Evolutionary conservation across 345 rosid genomes (phyloP).

Genomic region (Pugionium dolabratum): DNA sequence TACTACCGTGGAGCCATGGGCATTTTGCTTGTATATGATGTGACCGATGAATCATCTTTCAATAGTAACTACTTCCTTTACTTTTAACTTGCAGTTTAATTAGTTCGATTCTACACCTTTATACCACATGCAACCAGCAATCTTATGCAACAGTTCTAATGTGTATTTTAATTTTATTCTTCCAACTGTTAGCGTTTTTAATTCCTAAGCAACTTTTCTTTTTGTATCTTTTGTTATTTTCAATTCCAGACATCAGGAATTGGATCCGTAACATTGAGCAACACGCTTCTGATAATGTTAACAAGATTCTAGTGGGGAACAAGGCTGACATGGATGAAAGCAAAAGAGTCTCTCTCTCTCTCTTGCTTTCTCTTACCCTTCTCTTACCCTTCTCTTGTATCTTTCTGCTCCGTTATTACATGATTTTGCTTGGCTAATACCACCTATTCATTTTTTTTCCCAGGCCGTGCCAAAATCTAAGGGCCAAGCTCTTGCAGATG

Average conservation of each 20-base stretch:
- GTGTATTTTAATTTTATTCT: background rate
- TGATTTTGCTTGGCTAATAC: conserved; percentile 24
- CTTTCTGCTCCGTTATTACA: background rate
- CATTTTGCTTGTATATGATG: conserved; percentile 97
- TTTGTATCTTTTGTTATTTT: conserved; percentile 11
- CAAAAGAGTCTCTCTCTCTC: conserved; percentile 72
- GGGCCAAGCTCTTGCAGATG: conserved; percentile 99
- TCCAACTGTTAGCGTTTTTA: background rate
- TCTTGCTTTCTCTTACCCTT: background rate
- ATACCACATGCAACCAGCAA: background rate
- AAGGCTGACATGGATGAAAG: conserved; percentile 99
- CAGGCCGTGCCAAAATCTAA: conserved; percentile 93
- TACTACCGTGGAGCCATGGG: conserved; percentile 99
- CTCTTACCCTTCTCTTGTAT: conserved; percentile 18
- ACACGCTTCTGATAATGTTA: conserved; percentile 98
- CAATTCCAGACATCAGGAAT: conserved; percentile 74
- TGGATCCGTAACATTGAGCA: conserved; percentile 99
- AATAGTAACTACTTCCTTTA: conserved; percentile 61
- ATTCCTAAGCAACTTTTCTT: background rate
- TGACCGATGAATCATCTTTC: conserved; percentile 98
- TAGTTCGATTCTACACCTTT: conserved; percentile 10
- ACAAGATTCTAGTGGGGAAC: conserved; percentile 96
- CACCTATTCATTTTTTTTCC: conserved; percentile 1
- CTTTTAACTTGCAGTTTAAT: conserved; percentile 2
- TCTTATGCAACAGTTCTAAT: conserved; percentile 4